Percentiles rank a stretch among this genome's conserved stretches.
Conservation (phyloP, 2,329 filamentous ascomycete genomes). For the Penicillium sp. region DNA sequence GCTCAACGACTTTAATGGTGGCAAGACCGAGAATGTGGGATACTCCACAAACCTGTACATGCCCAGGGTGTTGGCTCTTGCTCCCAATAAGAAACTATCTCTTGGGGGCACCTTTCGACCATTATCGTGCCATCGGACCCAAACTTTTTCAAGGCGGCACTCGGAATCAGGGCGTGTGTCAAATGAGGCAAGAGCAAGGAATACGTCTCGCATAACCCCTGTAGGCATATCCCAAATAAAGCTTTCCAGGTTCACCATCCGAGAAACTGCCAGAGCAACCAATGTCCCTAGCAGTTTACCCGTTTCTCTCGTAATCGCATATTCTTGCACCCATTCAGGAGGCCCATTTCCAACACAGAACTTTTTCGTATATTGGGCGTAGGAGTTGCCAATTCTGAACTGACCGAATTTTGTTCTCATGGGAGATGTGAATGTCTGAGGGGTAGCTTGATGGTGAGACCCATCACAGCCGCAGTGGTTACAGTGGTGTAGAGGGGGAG, state of each 20-base stretch:
- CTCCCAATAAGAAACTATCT: background rate
- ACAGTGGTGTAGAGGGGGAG: slow-evolving; percentile 26
- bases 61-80: slow-evolving; percentile 33
- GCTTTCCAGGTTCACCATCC: slow-evolving; percentile 76
- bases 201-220: slow-evolving; percentile 74
- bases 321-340: slow-evolving; percentile 72
- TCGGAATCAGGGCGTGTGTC: slow-evolving; percentile 59
- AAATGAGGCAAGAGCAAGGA: slow-evolving; percentile 70
- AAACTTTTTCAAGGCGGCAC: slow-evolving; percentile 68
- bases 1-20: slow-evolving; percentile 68
- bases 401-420: slow-evolving; percentile 13
- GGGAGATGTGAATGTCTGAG: background rate
- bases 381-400: slow-evolving; percentile 63
- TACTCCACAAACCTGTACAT: slow-evolving; percentile 64
- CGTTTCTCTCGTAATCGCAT: slow-evolving; percentile 75
- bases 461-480: slow-evolving; percentile 28
- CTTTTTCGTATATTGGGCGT: slow-evolving; percentile 73
- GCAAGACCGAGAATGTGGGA: slow-evolving; percentile 74
- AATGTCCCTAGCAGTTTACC: slow-evolving; percentile 87
- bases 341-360: slow-evolving; percentile 84
- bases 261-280: slow-evolving; percentile 71
- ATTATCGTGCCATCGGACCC: slow-evolving; percentile 82
- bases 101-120: slow-evolving; percentile 36
- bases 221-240: slow-evolving; percentile 91
- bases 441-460: slow-evolving; percentile 17